A percentile compares a stretch with the other conserved stretches of the same genome.
Evolutionary conservation across 768 basidiomycete genomes (phyloP).

Genomic region (Psilocybe azurescens): DNA sequence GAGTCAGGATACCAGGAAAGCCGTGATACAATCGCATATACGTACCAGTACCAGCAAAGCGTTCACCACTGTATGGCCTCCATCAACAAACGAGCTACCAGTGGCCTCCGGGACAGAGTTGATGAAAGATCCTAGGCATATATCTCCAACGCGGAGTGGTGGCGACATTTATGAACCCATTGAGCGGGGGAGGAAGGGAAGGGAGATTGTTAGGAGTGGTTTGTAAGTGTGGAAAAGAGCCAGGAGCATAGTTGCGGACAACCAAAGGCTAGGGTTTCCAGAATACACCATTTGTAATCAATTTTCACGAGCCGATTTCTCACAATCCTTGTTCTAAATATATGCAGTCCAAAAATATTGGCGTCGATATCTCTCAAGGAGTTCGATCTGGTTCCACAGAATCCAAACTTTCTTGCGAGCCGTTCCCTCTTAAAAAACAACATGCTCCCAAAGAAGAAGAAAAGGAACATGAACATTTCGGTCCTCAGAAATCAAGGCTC

Average conservation of each 20-base stretch:
- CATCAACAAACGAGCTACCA: slow-evolving; percentile 49
- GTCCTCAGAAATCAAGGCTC: too few relatives aligned
- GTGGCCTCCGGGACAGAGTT: slow-evolving; percentile 38
- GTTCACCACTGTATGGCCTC: slow-evolving; percentile 50
- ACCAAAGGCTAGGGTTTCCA: neutral
- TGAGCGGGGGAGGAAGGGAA: neutral
- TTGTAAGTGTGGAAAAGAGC: neutral
- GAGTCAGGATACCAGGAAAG: neutral
- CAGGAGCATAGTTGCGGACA: neutral
- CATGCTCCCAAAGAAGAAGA: too few relatives aligned
- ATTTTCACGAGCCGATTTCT: too few relatives aligned
- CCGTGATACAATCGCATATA: slow-evolving; percentile 1
- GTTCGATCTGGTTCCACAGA: too few relatives aligned
- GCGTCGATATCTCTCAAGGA: too few relatives aligned
- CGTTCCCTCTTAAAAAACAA: too few relatives aligned
- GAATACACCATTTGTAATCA: too few relatives aligned
- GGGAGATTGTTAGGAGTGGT: neutral
- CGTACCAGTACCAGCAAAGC: slow-evolving; percentile 49
- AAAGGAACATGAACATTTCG: too few relatives aligned
- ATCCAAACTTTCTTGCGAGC: too few relatives aligned
- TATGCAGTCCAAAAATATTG: too few relatives aligned
- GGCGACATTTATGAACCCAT: slow-evolving; percentile 18
- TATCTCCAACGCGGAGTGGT: slow-evolving; percentile 43
- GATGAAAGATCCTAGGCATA: slow-evolving; percentile 47
- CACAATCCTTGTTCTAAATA: too few relatives aligned